Conservation (phyloP, 2,329 filamentous ascomycete species). For the Penicillium digitatum region DNA sequence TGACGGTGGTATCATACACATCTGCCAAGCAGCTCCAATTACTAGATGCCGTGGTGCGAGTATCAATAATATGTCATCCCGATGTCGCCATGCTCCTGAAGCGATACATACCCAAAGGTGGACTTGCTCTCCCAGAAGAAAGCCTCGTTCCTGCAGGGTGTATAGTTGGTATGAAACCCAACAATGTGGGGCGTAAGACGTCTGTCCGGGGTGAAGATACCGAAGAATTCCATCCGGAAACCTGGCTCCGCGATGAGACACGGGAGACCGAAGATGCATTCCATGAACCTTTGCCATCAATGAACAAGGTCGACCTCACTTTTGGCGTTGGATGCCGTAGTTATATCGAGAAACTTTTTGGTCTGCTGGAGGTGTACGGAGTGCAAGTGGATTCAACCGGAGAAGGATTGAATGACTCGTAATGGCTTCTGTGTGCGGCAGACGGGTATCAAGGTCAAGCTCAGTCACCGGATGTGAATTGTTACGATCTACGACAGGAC, state of each 20-base stretch:
- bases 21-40: conserved; percentile 32
- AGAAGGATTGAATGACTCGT: conserved; percentile 48
- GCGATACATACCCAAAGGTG: conserved; percentile 44
- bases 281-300: conserved; percentile 32
- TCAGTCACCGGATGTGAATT: conserved; percentile 2
- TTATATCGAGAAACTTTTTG: conserved; percentile 55
- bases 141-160: conserved; percentile 32
- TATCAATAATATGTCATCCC: conserved; percentile 50
- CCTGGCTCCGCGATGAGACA: conserved; percentile 43
- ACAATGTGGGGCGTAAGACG: conserved; percentile 38
- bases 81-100: conserved; percentile 48
- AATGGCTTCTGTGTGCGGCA: conserved; percentile 60
- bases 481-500: neutral
- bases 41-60: conserved; percentile 51
- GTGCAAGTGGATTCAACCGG: too few species aligned
- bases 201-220: conserved; percentile 46
- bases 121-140: conserved; percentile 27
- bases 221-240: conserved; percentile 45
- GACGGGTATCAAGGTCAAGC: conserved; percentile 51
- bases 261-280: conserved; percentile 35
- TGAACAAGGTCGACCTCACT: conserved; percentile 38
- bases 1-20: conserved; percentile 15
- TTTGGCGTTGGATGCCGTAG: conserved; percentile 55
- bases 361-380: conserved; percentile 55
- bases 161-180: conserved; percentile 35